Conservation (phyloP, 495 filamentous ascomycete genomes). For the Trichoderma orchidacearum region DNA sequence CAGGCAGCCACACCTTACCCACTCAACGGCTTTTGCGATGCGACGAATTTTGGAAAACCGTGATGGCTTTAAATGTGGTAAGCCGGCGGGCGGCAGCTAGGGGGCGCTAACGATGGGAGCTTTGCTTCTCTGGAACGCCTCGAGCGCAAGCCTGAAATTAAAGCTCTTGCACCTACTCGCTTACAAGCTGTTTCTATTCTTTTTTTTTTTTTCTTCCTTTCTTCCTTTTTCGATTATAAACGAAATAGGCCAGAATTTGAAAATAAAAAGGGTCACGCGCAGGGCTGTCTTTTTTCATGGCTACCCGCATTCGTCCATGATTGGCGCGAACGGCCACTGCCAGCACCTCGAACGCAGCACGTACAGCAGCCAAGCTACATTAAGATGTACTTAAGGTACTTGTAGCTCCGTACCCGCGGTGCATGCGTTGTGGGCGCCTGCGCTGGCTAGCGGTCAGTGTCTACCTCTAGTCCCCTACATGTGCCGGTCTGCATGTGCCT, state of each 20-base stretch:
- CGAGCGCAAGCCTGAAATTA: neutral
- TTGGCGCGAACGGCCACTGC: neutral
- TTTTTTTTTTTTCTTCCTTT: neutral
- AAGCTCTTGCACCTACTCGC: neutral
- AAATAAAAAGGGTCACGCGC: neutral
- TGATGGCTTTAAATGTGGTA: neutral
- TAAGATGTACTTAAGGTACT: no score
- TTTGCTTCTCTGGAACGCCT: neutral
- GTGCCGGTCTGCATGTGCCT: no score
- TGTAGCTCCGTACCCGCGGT: no score
- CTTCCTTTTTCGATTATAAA: neutral
- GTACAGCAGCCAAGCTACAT: neutral
- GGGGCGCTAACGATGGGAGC: neutral
- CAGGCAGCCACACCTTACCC: no score
- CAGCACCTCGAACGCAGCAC: neutral
- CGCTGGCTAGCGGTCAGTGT: no score
- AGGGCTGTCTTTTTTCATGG: neutral
- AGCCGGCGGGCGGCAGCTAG: neutral
- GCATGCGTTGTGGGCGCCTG: no score
- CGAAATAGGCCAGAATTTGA: neutral
- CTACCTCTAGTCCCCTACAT: no score
- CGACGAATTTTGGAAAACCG: no score
- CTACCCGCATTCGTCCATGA: neutral
- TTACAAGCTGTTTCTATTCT: neutral
- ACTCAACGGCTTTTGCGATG: no score